phyloP scores from a whole-genome alignment of 805 yeast genomes.

The Candida stauntonica region DNA sequence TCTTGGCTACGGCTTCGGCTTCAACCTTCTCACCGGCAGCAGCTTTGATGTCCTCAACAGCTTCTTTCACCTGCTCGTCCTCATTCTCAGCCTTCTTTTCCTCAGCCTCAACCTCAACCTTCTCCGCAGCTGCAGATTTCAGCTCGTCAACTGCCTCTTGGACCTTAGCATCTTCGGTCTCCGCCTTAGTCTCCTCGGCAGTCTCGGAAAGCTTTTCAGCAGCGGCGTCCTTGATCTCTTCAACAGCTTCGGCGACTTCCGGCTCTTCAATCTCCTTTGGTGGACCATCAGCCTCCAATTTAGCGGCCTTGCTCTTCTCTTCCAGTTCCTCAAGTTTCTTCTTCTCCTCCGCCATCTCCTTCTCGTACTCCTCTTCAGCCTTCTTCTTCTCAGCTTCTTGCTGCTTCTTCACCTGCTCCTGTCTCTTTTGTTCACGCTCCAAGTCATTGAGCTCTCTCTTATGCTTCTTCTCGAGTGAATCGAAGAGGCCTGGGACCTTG shows the following conservation, averaged over 20 bases:
- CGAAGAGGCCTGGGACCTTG: slow-evolving; percentile 13
- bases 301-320: slow-evolving; percentile 12
- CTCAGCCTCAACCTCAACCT: slow-evolving; percentile 1
- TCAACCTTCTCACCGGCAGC: slow-evolving; percentile 6
- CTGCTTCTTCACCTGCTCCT: slow-evolving; percentile 12
- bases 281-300: slow-evolving; percentile 15
- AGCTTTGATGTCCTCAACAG: slow-evolving; percentile 7
- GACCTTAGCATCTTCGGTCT: slow-evolving; percentile 1
- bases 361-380: slow-evolving; percentile 7
- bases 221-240: slow-evolving; percentile 2
- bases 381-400: slow-evolving; percentile 10
- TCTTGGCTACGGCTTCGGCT: not conserved
- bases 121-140: slow-evolving; percentile 3
- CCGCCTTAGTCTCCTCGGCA: slow-evolving; percentile 3
- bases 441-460: slow-evolving; percentile 15
- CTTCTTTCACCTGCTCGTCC: slow-evolving; percentile 1
- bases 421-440: slow-evolving; percentile 13
- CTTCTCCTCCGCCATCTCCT: slow-evolving; percentile 9
- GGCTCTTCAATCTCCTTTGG: slow-evolving; percentile 6
- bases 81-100: not conserved
- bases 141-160: slow-evolving; percentile 4
- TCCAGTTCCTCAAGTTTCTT: slow-evolving; percentile 15
- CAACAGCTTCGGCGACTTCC: slow-evolving; percentile 1
- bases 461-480: slow-evolving; percentile 16
- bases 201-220: slow-evolving; percentile 2